phyloP scores from a whole-genome alignment of 2,329 filamentous ascomycete genomes.

The Aspergillus floridensis region DNA sequence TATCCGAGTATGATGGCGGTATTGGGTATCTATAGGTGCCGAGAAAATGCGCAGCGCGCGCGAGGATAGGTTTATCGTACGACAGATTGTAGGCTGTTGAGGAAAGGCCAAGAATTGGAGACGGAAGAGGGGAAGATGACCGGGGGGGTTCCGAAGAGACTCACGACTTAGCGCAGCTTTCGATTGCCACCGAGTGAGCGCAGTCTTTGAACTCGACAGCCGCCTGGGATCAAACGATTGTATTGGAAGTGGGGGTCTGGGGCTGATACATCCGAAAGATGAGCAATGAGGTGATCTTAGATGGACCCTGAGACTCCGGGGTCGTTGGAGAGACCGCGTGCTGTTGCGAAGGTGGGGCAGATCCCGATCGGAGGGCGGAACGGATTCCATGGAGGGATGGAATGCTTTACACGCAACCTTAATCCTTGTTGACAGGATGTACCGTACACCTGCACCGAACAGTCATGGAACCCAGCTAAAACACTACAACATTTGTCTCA shows the following conservation, averaged over 20 bases:
- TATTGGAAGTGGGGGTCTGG: too few species aligned
- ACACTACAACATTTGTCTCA: not conserved
- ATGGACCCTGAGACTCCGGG: not conserved
- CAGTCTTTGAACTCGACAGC: not conserved
- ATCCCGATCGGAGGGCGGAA: not conserved
- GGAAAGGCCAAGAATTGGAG: not conserved
- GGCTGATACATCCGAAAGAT: not conserved
- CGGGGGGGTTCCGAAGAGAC: not conserved
- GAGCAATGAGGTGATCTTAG: not conserved
- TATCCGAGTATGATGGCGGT: not conserved
- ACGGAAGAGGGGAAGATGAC: conserved; percentile 7
- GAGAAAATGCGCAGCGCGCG: not conserved
- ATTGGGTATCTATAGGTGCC: not conserved
- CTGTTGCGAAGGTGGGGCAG: conserved; percentile 5
- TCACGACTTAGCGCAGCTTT: not conserved
- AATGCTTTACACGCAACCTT: not conserved
- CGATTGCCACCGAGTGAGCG: not conserved
- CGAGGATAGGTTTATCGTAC: not conserved
- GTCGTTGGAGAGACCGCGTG: not conserved
- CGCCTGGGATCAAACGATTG: too few species aligned
- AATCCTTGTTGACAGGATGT: not conserved
- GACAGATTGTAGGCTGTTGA: conserved; percentile 7
- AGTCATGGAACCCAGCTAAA: conserved; percentile 6
- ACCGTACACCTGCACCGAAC: conserved; percentile 4
- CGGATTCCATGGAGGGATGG: not conserved